A percentile compares a stretch with the other conserved stretches of the same genome.
These are phyloP conservation scores for Cyberlindnera samutprakarnensis DNA, from an alignment of 805 yeast species.

Conservation along the genomic window DNA sequence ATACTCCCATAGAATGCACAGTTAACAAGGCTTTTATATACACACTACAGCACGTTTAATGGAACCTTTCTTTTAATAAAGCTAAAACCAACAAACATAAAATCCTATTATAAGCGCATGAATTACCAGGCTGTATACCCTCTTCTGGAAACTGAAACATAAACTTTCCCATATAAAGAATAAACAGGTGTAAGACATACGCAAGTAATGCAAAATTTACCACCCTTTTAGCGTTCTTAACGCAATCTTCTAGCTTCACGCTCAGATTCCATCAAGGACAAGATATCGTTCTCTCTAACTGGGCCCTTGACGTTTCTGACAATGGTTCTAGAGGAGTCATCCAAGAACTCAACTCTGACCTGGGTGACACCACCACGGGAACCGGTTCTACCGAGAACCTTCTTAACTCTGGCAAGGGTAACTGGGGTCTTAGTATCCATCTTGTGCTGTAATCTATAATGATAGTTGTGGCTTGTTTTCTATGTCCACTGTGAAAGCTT, in stretches of 20 bases:
- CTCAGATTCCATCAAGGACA: conserved; percentile 99
- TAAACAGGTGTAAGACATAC: too few relatives aligned
- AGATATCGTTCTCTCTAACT: conserved; percentile 96
- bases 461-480: neutral
- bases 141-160: too few relatives aligned
- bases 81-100: too few relatives aligned
- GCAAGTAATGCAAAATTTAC: too few relatives aligned
- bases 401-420: conserved; percentile 98
- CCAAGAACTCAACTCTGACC: conserved; percentile 95
- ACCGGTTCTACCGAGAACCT: conserved; percentile 99
- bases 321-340: conserved; percentile 90
- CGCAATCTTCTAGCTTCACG: conserved; percentile 98
- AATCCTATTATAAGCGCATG: too few relatives aligned
- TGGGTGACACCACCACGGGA: conserved; percentile 99
- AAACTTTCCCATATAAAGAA: too few relatives aligned
- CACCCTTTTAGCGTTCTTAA: conserved; percentile 41
- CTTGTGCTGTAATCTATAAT: neutral
- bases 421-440: conserved; percentile 45
- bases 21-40: too few relatives aligned
- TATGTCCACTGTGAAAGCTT: too few relatives aligned
- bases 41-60: too few relatives aligned
- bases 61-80: too few relatives aligned
- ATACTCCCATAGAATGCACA: too few relatives aligned
- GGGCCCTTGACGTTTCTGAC: conserved; percentile 98
- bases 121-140: too few relatives aligned